phyloP scores from a whole-genome alignment of 108 stramenopile genomes.

The Skeletonema grethae region DNA sequence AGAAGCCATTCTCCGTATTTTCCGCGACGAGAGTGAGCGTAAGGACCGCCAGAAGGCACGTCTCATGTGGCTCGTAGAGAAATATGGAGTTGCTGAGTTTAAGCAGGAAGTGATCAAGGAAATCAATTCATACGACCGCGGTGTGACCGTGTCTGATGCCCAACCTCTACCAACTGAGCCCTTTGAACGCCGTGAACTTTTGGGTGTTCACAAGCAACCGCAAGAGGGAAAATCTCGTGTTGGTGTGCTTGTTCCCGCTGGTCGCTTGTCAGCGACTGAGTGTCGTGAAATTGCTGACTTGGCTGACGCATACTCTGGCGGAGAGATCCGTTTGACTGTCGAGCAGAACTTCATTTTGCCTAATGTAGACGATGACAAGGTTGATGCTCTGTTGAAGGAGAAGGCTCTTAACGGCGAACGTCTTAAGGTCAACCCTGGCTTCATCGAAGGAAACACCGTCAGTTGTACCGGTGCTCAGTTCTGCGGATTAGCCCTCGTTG shows the following conservation, averaged over 20 bases:
- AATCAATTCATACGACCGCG: slow-evolving; percentile 71
- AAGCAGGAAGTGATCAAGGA: slow-evolving; percentile 71
- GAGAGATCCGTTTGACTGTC: slow-evolving; percentile 94
- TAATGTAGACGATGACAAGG: slow-evolving; percentile 78
- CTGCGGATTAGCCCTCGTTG: slow-evolving; percentile 89
- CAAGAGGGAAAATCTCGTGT: slow-evolving; percentile 87
- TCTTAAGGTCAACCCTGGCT: slow-evolving; percentile 69
- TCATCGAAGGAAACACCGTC: slow-evolving; percentile 84
- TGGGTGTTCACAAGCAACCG: slow-evolving; percentile 91
- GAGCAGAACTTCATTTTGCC: slow-evolving; percentile 94
- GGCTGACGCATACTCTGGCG: slow-evolving; percentile 84
- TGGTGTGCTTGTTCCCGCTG: slow-evolving; percentile 85
- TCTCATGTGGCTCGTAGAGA: slow-evolving; percentile 92
- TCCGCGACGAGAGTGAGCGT: slow-evolving; percentile 89
- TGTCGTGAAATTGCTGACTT: slow-evolving; percentile 82
- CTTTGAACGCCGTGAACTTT: slow-evolving; percentile 79
- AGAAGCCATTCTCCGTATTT: slow-evolving; percentile 84
- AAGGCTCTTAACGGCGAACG: slow-evolving; percentile 57
- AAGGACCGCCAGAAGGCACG: slow-evolving; percentile 90
- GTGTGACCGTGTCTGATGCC: slow-evolving; percentile 59
- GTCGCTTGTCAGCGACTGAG: slow-evolving; percentile 79
- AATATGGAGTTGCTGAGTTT: slow-evolving; percentile 87
- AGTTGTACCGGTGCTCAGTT: slow-evolving; percentile 96
- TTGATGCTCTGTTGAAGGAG: slow-evolving; percentile 71
- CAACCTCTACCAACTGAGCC: slow-evolving; percentile 60